phyloP scores from a whole-genome alignment of 257 asterid species.

The Jasminum sambac region DNA sequence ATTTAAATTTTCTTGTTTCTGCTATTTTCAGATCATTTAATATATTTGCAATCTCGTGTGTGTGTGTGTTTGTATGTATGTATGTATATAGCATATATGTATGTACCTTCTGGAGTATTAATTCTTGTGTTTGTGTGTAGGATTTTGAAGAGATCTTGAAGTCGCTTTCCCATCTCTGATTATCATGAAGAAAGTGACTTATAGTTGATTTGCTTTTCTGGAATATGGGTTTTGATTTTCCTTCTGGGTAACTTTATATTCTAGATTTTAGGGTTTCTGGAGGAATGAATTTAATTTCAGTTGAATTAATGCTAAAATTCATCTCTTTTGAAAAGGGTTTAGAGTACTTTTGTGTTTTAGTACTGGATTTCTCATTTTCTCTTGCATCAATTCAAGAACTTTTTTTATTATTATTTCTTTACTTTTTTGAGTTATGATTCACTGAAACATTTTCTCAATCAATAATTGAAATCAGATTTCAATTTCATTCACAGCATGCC shows the following conservation, averaged over 20 bases:
- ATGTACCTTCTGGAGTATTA: conserved; percentile 1
- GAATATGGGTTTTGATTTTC: not conserved
- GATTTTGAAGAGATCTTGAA: conserved; percentile 4
- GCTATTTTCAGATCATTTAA: conserved; percentile 2
- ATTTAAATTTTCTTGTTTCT: not conserved
- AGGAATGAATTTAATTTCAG: not conserved
- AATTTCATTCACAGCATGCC: not conserved
- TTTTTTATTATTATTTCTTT: not conserved
- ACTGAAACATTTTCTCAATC: not conserved
- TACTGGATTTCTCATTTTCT: conserved; percentile 1
- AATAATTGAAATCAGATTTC: not conserved
- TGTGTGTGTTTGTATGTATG: no score
- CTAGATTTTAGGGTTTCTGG: conserved; percentile 23
- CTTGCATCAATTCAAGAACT: conserved; percentile 11
- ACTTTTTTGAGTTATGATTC: not conserved
- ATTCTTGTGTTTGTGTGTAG: not conserved
- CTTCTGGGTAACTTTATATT: not conserved
- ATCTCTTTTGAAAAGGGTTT: conserved; percentile 18
- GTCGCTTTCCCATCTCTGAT: conserved; percentile 61
- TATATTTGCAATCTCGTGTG: not conserved
- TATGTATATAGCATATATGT: not conserved
- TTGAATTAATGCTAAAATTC: conserved; percentile 4
- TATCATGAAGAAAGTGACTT: conserved; percentile 64
- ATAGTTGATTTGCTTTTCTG: not conserved
- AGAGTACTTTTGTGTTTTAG: conserved; percentile 20